Conservation (phyloP, 257 asterid species). For the Haberlea rhodopensis region DNA sequence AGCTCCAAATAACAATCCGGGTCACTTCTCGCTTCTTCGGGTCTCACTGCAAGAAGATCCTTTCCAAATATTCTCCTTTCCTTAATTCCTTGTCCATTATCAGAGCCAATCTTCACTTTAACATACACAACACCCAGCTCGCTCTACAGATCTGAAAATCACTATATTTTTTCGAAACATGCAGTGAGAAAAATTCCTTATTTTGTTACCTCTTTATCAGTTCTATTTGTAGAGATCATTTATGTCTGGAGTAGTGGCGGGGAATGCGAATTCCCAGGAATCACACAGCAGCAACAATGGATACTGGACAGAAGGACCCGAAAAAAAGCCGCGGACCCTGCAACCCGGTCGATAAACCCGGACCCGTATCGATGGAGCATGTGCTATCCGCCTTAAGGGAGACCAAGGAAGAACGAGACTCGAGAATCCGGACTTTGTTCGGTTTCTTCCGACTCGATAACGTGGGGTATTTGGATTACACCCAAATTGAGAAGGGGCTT, state of each 20-base stretch:
- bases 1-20: conserved; percentile 39
- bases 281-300: conserved; percentile 46
- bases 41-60: conserved; percentile 39
- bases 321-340: conserved; percentile 59
- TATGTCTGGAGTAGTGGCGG: conserved; percentile 56
- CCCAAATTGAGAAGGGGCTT: conserved; percentile 74
- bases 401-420: conserved; percentile 76
- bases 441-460: conserved; percentile 69
- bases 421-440: conserved; percentile 69
- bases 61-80: conserved; percentile 31
- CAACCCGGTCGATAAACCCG: conserved; percentile 80
- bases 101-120: not conserved
- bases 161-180: not conserved
- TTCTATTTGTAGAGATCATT: not conserved
- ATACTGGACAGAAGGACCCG: conserved; percentile 29
- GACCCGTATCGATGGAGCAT: conserved; percentile 83
- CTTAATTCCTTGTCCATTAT: conserved; percentile 9
- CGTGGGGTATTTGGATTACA: conserved; percentile 70
- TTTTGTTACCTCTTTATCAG: not conserved
- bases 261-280: conserved; percentile 54
- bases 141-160: conserved; percentile 37
- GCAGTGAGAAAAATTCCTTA: conserved; percentile 20
- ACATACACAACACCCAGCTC: not conserved
- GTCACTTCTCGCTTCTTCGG: conserved; percentile 40
- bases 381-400: conserved; percentile 81